These are phyloP conservation scores for Xylaria sp. DNA, from an alignment of 2,329 filamentous ascomycete species.

Conservation along the genomic window DNA sequence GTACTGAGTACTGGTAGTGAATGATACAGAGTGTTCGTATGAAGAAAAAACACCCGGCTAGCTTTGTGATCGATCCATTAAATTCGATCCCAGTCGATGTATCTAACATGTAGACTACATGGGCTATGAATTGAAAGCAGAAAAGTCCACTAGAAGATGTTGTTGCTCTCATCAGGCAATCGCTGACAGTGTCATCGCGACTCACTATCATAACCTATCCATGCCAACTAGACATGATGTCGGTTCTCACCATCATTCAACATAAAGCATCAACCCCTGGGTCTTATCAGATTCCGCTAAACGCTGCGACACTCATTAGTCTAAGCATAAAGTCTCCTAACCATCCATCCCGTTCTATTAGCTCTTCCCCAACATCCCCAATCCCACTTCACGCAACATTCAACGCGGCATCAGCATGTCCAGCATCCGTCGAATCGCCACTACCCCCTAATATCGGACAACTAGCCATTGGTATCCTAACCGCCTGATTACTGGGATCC, in stretches of 20 bases:
- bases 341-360: neutral
- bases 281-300: too few relatives aligned
- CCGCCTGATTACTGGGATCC: conserved; percentile 40
- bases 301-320: neutral
- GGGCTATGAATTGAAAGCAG: neutral
- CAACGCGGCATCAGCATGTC: neutral
- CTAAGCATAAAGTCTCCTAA: neutral
- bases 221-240: too few relatives aligned
- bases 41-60: neutral
- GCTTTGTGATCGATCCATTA: neutral
- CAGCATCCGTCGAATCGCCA: neutral
- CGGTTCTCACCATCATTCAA: too few relatives aligned
- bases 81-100: too few relatives aligned
- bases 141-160: neutral
- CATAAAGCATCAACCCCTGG: too few relatives aligned
- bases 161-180: neutral
- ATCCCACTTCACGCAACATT: too few relatives aligned
- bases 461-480: conserved; percentile 13
- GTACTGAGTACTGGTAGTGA: neutral
- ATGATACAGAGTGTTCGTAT: neutral
- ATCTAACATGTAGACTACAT: neutral
- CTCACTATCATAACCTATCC: too few relatives aligned
- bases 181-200: neutral
- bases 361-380: neutral
- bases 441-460: conserved; percentile 16